Base-by-base conservation (phyloP, 2,329 filamentous ascomycete species). In the Aspergillus texensis region DNA sequence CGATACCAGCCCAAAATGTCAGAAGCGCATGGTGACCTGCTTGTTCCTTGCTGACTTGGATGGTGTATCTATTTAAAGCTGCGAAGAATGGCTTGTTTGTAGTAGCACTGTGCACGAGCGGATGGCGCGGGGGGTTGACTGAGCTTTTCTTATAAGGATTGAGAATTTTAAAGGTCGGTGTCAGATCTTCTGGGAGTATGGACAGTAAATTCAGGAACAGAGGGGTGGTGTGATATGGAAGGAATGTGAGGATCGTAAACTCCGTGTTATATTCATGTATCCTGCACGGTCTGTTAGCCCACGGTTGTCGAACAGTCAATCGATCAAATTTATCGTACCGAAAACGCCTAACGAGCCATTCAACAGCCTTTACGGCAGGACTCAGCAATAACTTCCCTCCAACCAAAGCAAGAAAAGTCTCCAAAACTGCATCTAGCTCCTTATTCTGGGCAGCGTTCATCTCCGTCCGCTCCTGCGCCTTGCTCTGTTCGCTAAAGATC, bases 311-410 rank as follows among this genome's bases (percentile, higher is more conserved):
- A 34, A 52, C 9, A n/a, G 28, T 58, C 36, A 10, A 12, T 26
- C 14, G 39, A 39, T 43, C 36, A 24, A 26, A 30, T 36, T 24
- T 30, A 41, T 71, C 84, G 65, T 82, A 96, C 93, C 90, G 88
- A 74, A 98, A 99, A 72, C 94, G 86, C 73, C 95, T 85, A 60
- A 99, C 86, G 54, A 99, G 85, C 95, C 95, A 99, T 81, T 99
- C 96, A 43, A 98, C 84, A 19, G 94, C 89, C 79, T 96, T 96
- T 60, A 97, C 87, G 0, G 92, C 93, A 46, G 95, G 94, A 81
- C 90, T 93, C 36, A 99, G 83, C 67, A 94, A 84, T 68, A 99
- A 77, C 46, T 91, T 87, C 30, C 89, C 88, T 26, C 92, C 91
- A 12, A 91, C 88, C 16, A 98, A 84, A 36, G 89, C 90, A 68